A percentile compares a stretch with the other conserved stretches of the same genome.
Conservation (phyloP, 768 basidiomycete genomes). For the Tremella fuciformis region DNA sequence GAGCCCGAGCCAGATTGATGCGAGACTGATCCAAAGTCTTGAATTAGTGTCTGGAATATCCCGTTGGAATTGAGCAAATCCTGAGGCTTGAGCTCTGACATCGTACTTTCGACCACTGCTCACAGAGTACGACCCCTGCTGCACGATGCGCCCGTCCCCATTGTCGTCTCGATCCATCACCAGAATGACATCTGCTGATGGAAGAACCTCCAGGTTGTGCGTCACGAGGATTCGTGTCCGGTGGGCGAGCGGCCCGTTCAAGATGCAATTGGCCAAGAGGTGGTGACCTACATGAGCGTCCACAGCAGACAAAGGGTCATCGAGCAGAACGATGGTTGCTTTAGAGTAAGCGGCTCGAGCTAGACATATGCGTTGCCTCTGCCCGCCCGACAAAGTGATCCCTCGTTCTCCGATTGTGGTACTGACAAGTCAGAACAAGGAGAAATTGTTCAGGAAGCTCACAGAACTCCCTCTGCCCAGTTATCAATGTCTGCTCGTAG, state of each 20-base stretch:
- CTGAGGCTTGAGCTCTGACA: constrained; percentile 44
- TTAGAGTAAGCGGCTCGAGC: constrained; percentile 40
- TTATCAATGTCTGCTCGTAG: constrained; percentile 34
- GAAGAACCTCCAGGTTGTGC: constrained; percentile 48
- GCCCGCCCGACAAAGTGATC: constrained; percentile 51
- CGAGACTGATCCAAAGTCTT: constrained; percentile 58
- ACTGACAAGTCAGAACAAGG: constrained; percentile 56
- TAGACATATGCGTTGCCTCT: constrained; percentile 44
- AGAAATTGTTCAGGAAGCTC: constrained; percentile 54
- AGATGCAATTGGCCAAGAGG: constrained; percentile 64
- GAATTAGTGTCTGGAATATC: constrained; percentile 41
- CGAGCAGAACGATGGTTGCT: constrained; percentile 43
- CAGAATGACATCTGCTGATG: constrained; percentile 42
- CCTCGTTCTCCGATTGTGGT: constrained; percentile 83
- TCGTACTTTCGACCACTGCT: constrained; percentile 1
- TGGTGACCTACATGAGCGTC: constrained; percentile 72
- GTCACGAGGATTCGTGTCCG: constrained; percentile 63
- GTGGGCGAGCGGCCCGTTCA: constrained; percentile 54
- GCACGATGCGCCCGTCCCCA: constrained; percentile 55
- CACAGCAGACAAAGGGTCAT: constrained; percentile 63
- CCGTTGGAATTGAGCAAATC: constrained; percentile 22
- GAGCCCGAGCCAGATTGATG: constrained; percentile 52
- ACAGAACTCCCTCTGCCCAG: constrained; percentile 37
- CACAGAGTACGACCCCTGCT: constrained; percentile 61
- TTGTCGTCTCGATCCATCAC: constrained; percentile 37